Conservation (phyloP, 768 basidiomycete genomes). For the Holtermannia corniformis region DNA sequence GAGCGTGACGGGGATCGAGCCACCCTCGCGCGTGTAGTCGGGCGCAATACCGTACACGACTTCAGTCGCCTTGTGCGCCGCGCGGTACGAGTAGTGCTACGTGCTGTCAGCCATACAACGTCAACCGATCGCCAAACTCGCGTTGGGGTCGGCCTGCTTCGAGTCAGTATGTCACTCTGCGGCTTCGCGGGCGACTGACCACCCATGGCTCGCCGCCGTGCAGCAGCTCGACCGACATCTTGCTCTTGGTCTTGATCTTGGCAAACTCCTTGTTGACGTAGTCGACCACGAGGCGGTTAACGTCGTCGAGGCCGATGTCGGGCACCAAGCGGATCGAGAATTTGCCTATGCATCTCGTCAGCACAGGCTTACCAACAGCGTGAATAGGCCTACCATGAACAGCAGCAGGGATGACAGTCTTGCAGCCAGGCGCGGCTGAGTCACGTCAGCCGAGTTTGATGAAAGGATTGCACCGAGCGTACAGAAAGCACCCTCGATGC, state of each 20-base stretch:
- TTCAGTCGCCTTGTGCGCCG: constrained; percentile 77
- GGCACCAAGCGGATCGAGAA: constrained; percentile 92
- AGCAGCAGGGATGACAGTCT: constrained; percentile 87
- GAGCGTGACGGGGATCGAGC: constrained; percentile 85
- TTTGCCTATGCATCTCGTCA: constrained; percentile 56
- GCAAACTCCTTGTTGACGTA: constrained; percentile 72
- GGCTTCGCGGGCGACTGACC: constrained; percentile 15
- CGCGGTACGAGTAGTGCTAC: constrained; percentile 87
- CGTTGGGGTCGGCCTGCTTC: constrained; percentile 31
- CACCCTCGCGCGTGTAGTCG: constrained; percentile 43
- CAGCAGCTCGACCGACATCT: constrained; percentile 56
- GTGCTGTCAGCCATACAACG: constrained; percentile 42
- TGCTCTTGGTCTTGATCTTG: constrained; percentile 78
- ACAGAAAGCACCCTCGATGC: constrained; percentile 89
- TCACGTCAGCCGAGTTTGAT: constrained; percentile 1
- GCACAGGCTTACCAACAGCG: not conserved
- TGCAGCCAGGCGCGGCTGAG: constrained; percentile 35
- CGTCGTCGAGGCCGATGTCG: constrained; percentile 67
- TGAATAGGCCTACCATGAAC: constrained; percentile 42
- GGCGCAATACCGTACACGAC: constrained; percentile 43
- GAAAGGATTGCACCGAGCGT: constrained; percentile 2
- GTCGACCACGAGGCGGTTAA: constrained; percentile 59
- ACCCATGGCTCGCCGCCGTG: constrained; percentile 89
- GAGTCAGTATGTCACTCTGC: too few species aligned
- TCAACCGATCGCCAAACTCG: constrained; percentile 4